Percentiles rank a stretch among this genome's conserved stretches.
Conservation (phyloP, 805 yeast species). For the Ogataea zsoltii region DNA sequence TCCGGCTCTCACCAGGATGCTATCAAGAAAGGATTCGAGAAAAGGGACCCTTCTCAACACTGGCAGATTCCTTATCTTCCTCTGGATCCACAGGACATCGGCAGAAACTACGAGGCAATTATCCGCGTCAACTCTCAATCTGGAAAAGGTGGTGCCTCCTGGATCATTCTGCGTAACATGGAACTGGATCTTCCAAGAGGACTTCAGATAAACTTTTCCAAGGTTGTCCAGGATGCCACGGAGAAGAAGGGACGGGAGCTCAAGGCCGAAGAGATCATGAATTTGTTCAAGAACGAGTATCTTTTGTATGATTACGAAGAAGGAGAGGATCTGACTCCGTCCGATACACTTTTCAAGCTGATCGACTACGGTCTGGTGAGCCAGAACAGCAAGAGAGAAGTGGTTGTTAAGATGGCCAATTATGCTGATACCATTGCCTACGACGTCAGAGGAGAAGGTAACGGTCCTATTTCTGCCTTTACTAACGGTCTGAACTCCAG, state of each 20-base stretch:
- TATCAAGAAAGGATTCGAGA: constrained; percentile 39
- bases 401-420: constrained; percentile 40
- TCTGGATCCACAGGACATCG: constrained; percentile 81
- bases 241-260: constrained; percentile 74
- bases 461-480: constrained; percentile 82
- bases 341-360: constrained; percentile 25
- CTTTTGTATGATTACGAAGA: constrained; percentile 38
- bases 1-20: constrained; percentile 53
- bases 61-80: constrained; percentile 86
- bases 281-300: constrained; percentile 63
- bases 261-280: constrained; percentile 60
- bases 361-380: constrained; percentile 29
- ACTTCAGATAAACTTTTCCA: constrained; percentile 74
- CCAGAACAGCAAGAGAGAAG: constrained; percentile 42
- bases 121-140: constrained; percentile 86
- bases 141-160: constrained; percentile 89
- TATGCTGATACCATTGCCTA: constrained; percentile 26
- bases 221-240: constrained; percentile 66
- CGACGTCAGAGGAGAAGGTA: constrained; percentile 61
- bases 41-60: constrained; percentile 37
- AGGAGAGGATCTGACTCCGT: constrained; percentile 20
- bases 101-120: constrained; percentile 89
- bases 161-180: constrained; percentile 76
- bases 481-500: constrained; percentile 56
- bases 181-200: constrained; percentile 83